Base-by-base conservation (phyloP, 1,139 yeast genomes). In the Suhomyces bokatorum region DNA sequence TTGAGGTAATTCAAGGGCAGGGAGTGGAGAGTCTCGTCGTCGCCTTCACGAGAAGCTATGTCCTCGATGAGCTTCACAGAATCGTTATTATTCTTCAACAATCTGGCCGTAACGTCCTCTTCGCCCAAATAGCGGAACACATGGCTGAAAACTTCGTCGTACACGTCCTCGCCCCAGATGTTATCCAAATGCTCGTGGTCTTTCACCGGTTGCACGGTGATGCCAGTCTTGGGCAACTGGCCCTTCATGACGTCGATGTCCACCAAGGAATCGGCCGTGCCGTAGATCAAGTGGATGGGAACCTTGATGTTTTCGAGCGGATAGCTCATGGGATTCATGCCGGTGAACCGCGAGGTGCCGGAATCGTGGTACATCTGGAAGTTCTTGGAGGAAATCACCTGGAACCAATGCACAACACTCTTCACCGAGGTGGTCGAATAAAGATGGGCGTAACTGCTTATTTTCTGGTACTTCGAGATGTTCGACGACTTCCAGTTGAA, bases 341-440 rank as follows among this genome's bases (percentile, higher is more conserved):
- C 79, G 30, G 74, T 64, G 16, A 77, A 65, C 27, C 65, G 52
- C 3, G 62, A 52, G 37, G 55, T 55, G 15, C 61, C 47, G 2
- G 38, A 13, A 48, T 88, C 96, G 57, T 85, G 91, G 64, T 83
- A 91, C 96, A 91, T 85, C 63, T 89, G 96, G 62, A 91, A 90
- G 42, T 81, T 79, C 35, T 81, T 81, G n/a, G 87, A 75, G 37
- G 87, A 73, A 51, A 91, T 86, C 45, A 91, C 89, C 66, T 91
- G 98, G 62, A 91, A 91, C 98, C 98, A 91, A 66, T 91, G 98
- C 30, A 90, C 97, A 39, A 89, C 93, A 20, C 88, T 81, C 64
- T 91, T 91, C 37, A 90, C 97, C 4, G 95, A 84, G 0, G 98
- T 89, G 22, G 95, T 87, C 1, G 96, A 87, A 66, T 90, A 91